Percentiles rank a stretch among this genome's conserved stretches.
Conservation (phyloP, 2,329 filamentous ascomycete species). For the Nemania serpens region DNA sequence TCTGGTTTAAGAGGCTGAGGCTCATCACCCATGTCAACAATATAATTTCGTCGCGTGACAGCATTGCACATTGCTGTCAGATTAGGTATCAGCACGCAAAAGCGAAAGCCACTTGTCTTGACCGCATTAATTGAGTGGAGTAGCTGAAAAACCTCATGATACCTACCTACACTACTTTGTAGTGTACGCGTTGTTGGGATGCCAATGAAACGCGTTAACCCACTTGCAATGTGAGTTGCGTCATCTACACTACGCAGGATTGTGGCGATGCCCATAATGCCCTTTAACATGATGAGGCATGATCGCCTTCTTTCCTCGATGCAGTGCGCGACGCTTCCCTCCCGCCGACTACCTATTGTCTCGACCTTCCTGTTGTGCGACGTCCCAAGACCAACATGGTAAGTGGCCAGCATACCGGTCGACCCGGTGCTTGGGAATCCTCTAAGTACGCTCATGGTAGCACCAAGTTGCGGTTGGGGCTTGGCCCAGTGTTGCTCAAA, state of each 20-base stretch:
- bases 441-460: no score
- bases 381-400: not conserved
- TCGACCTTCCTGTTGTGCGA: not conserved
- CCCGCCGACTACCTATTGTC: not conserved
- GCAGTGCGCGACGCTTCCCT: no score
- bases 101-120: not conserved
- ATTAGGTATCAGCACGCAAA: no score
- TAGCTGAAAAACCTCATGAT: not conserved
- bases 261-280: not conserved
- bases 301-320: no score
- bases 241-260: slow-evolving; percentile 1
- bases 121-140: not conserved
- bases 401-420: not conserved
- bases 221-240: slow-evolving; percentile 1
- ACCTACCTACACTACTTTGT: not conserved
- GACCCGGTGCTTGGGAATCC: slow-evolving; percentile 5
- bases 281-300: no score
- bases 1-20: not conserved
- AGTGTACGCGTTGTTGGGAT: slow-evolving; percentile 3
- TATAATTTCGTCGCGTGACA: not conserved
- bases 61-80: no score
- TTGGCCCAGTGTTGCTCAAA: not conserved
- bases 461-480: slow-evolving; percentile 1
- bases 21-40: not conserved
- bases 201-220: slow-evolving; percentile 15